A percentile compares a stretch with the other conserved stretches of the same genome.
phyloP scores from a whole-genome alignment of 176 grass and related monocot genomes.

The Bonia amplexicaulis region DNA sequence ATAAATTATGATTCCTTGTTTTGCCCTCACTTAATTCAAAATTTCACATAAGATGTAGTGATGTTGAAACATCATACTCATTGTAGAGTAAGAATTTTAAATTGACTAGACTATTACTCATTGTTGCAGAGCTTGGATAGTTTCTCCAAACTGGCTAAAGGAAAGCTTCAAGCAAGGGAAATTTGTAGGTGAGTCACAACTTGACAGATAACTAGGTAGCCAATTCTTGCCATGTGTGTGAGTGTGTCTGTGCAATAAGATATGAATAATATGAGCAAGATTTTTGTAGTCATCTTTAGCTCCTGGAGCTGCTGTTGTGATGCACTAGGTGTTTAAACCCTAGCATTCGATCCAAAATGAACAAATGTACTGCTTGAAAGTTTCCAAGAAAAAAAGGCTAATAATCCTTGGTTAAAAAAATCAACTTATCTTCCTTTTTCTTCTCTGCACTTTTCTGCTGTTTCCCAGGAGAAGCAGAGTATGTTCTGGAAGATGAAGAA shows the following conservation, averaged over 20 bases:
- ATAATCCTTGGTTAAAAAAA: neutral
- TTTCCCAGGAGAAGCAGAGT: constrained; percentile 57
- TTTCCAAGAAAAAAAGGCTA: neutral
- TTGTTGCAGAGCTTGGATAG: constrained; percentile 83
- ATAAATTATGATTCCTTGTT: neutral
- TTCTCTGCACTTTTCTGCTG: constrained; percentile 9
- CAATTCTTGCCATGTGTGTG: neutral
- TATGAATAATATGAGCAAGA: neutral
- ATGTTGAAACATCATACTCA: neutral
- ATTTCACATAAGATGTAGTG: neutral
- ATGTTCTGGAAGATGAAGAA: constrained; percentile 74
- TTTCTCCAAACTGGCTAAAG: constrained; percentile 83
- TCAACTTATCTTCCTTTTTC: neutral
- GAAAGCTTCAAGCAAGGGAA: constrained; percentile 64
- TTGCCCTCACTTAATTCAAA: constrained; percentile 1
- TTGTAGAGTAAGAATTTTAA: neutral
- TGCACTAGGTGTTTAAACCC: neutral
- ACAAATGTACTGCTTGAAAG: neutral
- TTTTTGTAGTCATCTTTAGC: neutral
- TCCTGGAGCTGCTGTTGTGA: neutral
- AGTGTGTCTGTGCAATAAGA: neutral
- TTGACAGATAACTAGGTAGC: neutral
- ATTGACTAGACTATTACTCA: constrained; percentile 1
- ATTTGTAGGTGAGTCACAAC: constrained; percentile 66
- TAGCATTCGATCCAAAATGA: neutral